Evolutionary conservation across 805 yeast species (phyloP).

Genomic region (Kuraishia borneana): DNA sequence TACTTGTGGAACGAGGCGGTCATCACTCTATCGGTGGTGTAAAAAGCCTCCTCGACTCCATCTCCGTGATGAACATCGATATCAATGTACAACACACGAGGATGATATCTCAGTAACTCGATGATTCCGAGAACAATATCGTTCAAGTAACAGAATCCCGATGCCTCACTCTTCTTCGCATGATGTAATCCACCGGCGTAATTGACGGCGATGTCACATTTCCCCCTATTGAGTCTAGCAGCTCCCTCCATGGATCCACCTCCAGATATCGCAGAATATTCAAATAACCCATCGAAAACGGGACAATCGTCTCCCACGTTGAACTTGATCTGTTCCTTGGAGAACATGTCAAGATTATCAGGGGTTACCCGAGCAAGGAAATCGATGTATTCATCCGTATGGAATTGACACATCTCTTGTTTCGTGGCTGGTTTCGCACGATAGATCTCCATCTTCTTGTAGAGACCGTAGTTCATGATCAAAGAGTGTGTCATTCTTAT

Average conservation of each 20-base stretch:
- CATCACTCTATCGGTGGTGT: conserved; percentile 85
- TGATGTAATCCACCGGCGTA: conserved; percentile 93
- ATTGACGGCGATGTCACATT: conserved; percentile 85
- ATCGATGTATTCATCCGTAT: conserved; percentile 94
- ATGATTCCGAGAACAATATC: conserved; percentile 82
- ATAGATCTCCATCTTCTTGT: conserved; percentile 94
- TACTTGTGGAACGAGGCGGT: conserved; percentile 86
- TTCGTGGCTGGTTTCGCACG: conserved; percentile 96
- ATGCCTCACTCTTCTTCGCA: conserved; percentile 82
- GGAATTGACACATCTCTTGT: conserved; percentile 97
- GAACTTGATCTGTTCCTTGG: conserved; percentile 82
- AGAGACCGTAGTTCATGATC: conserved; percentile 93
- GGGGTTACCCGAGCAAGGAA: conserved; percentile 86
- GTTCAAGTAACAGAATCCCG: conserved; percentile 85
- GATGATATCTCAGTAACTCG: conserved; percentile 69
- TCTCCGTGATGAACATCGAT: conserved; percentile 93
- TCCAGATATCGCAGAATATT: conserved; percentile 68
- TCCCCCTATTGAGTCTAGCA: conserved; percentile 67
- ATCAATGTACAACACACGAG: conserved; percentile 80
- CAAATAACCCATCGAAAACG: conserved; percentile 69
- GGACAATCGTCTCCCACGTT: conserved; percentile 96
- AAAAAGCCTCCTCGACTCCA: conserved; percentile 92
- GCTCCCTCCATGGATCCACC: conserved; percentile 92
- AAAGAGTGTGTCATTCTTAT: conserved; percentile 97
- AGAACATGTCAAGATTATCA: conserved; percentile 77